Base-by-base conservation (phyloP, 805 yeast genomes). In the Starmerella floricola region DNA sequence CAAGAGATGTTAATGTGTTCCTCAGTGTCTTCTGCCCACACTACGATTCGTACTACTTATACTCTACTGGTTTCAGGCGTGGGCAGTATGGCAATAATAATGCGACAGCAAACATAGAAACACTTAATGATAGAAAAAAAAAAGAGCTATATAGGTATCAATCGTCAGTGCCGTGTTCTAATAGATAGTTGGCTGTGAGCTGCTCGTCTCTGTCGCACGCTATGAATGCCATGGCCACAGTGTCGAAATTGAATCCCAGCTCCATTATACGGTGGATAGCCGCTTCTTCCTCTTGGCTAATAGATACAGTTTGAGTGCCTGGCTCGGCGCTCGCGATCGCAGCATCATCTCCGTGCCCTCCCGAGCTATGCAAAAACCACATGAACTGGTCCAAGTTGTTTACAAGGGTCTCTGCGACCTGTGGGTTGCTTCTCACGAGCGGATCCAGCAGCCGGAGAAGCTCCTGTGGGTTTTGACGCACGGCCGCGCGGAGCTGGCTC, bases 141-240 rank as follows among this genome's bases (percentile, higher is more conserved):
- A n/a, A n/a, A n/a, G n/a, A n/a, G n/a, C n/a, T n/a, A n/a, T n/a
- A n/a, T n/a, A n/a, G n/a, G 10, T 3, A 5, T 29, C 32, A 44
- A 10, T 45, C 48, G 10, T 52, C 56, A 34, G 45, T 26, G 18
- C 64, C 68, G 42, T 67, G 65, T 54, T 66, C 71, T 41, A 91
- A 82, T 54, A 91, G 69, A 57, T 85, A 74, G 65, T 91, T 91
- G 18, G 97, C 98, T 33, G 98, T 86, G 55, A 84, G 73, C 67
- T 88, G 95, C 66, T 91, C 98, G 63, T 91, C 85, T 66, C 86
- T 88, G 57, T 91, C 98, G 63, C 98, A 91, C 32, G 97, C 97
- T 71, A 91, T 78, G 66, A 84, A 91, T 24, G 93, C 94, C 66
- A 87, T 95, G 47, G 86, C 75, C 34, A 83, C 98, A 44, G 80